These are phyloP conservation scores for Rhizopus delemar DNA, from an alignment of 371 early-diverging fungal genomes.

Conservation along the genomic window DNA sequence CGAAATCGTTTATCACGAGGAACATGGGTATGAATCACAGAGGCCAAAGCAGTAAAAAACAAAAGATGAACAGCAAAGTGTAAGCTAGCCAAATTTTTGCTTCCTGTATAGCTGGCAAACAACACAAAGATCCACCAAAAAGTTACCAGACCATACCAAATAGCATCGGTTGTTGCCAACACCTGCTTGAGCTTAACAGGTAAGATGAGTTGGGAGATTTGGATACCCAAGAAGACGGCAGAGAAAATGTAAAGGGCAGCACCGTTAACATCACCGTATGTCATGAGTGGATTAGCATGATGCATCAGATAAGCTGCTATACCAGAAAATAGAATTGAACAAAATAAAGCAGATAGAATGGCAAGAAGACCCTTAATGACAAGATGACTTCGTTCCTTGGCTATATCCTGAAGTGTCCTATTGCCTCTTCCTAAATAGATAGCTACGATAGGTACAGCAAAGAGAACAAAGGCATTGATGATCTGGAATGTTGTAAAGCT, in stretches of 20 bases:
- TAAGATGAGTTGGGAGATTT: slow-evolving; percentile 36
- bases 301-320: slow-evolving; percentile 20
- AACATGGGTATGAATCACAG: slow-evolving; percentile 29
- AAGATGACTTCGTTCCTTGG: slow-evolving; percentile 20
- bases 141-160: slow-evolving; percentile 40
- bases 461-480: slow-evolving; percentile 41
- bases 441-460: slow-evolving; percentile 34
- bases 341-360: slow-evolving; percentile 22
- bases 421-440: slow-evolving; percentile 11
- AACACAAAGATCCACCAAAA: slow-evolving; percentile 56
- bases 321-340: slow-evolving; percentile 14
- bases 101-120: slow-evolving; percentile 28
- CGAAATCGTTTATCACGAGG: slow-evolving; percentile 27
- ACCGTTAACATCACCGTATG: slow-evolving; percentile 44
- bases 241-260: slow-evolving; percentile 38
- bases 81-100: slow-evolving; percentile 37
- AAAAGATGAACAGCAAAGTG: slow-evolving; percentile 49
- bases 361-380: slow-evolving; percentile 36
- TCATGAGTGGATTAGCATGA: slow-evolving; percentile 39
- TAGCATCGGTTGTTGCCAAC: slow-evolving; percentile 20
- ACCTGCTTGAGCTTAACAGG: slow-evolving; percentile 27
- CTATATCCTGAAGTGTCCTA: slow-evolving; percentile 7
- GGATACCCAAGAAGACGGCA: slow-evolving; percentile 41
- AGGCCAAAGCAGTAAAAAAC: slow-evolving; percentile 37
- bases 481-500: slow-evolving; percentile 42